phyloP scores from a whole-genome alignment of 2,329 filamentous ascomycete species.

The Shiraia sp. region DNA sequence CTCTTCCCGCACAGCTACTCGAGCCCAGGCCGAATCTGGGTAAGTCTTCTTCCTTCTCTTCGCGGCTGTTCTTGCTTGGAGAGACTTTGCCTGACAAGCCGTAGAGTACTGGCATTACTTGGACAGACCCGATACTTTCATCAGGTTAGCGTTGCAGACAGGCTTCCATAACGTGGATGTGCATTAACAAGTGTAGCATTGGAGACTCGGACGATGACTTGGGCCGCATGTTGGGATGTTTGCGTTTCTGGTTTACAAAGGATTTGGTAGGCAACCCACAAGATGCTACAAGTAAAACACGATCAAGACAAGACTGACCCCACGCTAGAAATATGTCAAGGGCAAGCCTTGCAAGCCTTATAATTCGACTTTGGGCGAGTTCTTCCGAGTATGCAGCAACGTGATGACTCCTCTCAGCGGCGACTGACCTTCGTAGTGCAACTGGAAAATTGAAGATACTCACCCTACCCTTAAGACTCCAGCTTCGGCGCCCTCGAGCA shows the following conservation, averaged over 20 bases:
- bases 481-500: slow-evolving; percentile 47
- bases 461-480: slow-evolving; percentile 61
- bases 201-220: slow-evolving; percentile 90
- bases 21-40: slow-evolving; percentile 92
- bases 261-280: slow-evolving; percentile 64
- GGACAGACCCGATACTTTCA: slow-evolving; percentile 90
- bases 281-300: neutral
- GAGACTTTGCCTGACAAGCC: slow-evolving; percentile 24
- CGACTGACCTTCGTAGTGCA: slow-evolving; percentile 64
- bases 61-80: neutral
- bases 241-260: slow-evolving; percentile 99
- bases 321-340: slow-evolving; percentile 86
- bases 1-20: slow-evolving; percentile 89
- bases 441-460: slow-evolving; percentile 88
- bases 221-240: slow-evolving; percentile 90
- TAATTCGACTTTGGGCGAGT: slow-evolving; percentile 95
- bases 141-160: slow-evolving; percentile 51
- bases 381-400: slow-evolving; percentile 74
- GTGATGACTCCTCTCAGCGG: neutral
- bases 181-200: slow-evolving; percentile 58
- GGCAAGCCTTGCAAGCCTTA: slow-evolving; percentile 99
- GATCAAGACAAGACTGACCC: slow-evolving; percentile 19
- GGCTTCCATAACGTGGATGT: neutral
- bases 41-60: slow-evolving; percentile 42
- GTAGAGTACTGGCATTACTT: slow-evolving; percentile 98